Percentiles rank a stretch among this genome's conserved stretches.
Conservation (phyloP, 2,329 filamentous ascomycete species). For the Sclerotiophoma versabilis region DNA sequence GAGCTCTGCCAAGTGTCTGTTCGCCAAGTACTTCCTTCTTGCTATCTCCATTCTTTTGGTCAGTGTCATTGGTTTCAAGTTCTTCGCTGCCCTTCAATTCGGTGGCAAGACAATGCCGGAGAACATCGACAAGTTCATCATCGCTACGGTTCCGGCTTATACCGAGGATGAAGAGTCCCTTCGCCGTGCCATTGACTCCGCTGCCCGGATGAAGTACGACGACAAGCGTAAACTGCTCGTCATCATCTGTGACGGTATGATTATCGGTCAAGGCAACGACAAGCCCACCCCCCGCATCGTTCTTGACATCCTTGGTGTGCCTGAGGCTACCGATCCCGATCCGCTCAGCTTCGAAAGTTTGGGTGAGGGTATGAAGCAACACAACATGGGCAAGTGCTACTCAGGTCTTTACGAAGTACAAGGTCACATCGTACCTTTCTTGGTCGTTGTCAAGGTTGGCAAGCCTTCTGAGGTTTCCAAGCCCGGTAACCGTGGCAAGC, state of each 20-base stretch:
- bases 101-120: slow-evolving; percentile 89
- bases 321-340: slow-evolving; percentile 91
- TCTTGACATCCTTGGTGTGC: slow-evolving; percentile 93
- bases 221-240: slow-evolving; percentile 97
- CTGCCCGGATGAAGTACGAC: slow-evolving; percentile 93
- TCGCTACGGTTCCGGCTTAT: slow-evolving; percentile 96
- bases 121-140: slow-evolving; percentile 97
- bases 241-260: slow-evolving; percentile 97
- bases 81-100: slow-evolving; percentile 94
- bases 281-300: slow-evolving; percentile 94
- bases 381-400: slow-evolving; percentile 99
- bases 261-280: slow-evolving; percentile 98
- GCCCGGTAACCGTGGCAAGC: slow-evolving; percentile 97
- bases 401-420: slow-evolving; percentile 97
- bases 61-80: slow-evolving; percentile 90
- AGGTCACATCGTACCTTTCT: slow-evolving; percentile 95
- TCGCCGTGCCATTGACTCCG: slow-evolving; percentile 94
- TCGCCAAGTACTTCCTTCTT: slow-evolving; percentile 88
- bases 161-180: slow-evolving; percentile 98
- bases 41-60: slow-evolving; percentile 82
- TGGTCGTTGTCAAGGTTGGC: slow-evolving; percentile 96
- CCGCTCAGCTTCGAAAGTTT: slow-evolving; percentile 96
- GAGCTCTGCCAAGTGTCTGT: slow-evolving; percentile 83
- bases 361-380: slow-evolving; percentile 94
- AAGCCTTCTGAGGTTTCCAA: slow-evolving; percentile 75